A percentile compares a stretch with the other conserved stretches of the same genome.
These are phyloP conservation scores for Hymenoscyphus infarciens DNA, from an alignment of 2,329 filamentous ascomycete genomes.

Conservation along the genomic window DNA sequence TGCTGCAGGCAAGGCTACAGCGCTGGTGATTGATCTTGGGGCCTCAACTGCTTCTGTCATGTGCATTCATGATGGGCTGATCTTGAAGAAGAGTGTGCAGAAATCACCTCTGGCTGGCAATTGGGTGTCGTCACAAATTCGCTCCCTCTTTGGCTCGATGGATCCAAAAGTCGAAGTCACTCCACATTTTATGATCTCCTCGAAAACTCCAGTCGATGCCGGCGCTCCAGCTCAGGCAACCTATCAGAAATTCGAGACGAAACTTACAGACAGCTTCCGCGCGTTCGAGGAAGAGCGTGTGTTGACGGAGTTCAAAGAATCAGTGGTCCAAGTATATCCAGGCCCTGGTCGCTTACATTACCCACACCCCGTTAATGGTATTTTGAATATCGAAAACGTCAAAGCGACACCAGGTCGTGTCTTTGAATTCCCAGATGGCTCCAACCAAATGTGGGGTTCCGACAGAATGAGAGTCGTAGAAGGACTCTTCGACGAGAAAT, in stretches of 20 bases:
- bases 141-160: slow-evolving; percentile 69
- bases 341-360: slow-evolving; percentile 65
- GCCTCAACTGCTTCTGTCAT: slow-evolving; percentile 85
- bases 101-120: slow-evolving; percentile 82
- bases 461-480: slow-evolving; percentile 86
- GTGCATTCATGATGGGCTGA: slow-evolving; percentile 90
- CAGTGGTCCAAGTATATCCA: slow-evolving; percentile 89
- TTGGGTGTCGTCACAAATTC: slow-evolving; percentile 86
- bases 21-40: slow-evolving; percentile 87
- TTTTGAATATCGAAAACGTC: slow-evolving; percentile 70
- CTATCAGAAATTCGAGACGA: slow-evolving; percentile 64
- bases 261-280: slow-evolving; percentile 68
- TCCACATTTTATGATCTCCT: slow-evolving; percentile 83
- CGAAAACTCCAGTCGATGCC: slow-evolving; percentile 86
- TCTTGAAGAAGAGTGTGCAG: slow-evolving; percentile 85
- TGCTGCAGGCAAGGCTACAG: slow-evolving; percentile 87
- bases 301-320: slow-evolving; percentile 95
- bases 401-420: slow-evolving; percentile 73
- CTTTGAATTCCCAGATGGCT: slow-evolving; percentile 96
- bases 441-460: slow-evolving; percentile 89
- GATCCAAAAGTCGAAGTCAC: slow-evolving; percentile 69
- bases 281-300: slow-evolving; percentile 87
- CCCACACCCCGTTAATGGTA: slow-evolving; percentile 44
- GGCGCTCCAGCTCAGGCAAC: slow-evolving; percentile 73
- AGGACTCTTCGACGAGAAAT: slow-evolving; percentile 84